These are phyloP conservation scores for Ambrosiella xylebori DNA, from an alignment of 2,329 filamentous ascomycete genomes.

Conservation along the genomic window DNA sequence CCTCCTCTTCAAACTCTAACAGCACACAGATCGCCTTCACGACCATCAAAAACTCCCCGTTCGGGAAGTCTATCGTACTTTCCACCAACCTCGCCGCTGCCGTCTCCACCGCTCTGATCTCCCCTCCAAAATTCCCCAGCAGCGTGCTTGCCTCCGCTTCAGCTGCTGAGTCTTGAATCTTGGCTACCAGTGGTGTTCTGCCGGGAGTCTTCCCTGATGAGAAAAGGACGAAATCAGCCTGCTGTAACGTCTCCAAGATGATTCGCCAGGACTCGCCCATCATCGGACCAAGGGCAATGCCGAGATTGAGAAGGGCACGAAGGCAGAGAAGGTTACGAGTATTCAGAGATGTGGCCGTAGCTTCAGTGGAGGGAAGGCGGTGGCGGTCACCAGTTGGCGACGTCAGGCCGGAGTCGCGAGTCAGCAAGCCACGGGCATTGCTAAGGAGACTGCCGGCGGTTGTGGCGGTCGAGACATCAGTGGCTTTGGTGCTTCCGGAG, in stretches of 20 bases:
- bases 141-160: constrained; percentile 34
- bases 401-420: constrained; percentile 51
- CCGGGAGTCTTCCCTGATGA: constrained; percentile 39
- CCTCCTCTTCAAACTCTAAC: constrained; percentile 27
- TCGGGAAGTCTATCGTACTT: constrained; percentile 80
- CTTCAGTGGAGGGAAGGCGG: constrained; percentile 42
- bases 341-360: constrained; percentile 43
- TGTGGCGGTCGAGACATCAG: constrained; percentile 3
- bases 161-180: constrained; percentile 28
- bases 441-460: constrained; percentile 41
- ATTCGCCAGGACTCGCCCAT: constrained; percentile 77
- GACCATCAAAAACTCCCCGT: constrained; percentile 61
- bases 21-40: constrained; percentile 59
- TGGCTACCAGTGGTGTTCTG: constrained; percentile 28
- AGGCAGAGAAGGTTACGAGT: constrained; percentile 82
- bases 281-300: constrained; percentile 83
- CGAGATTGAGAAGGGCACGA: constrained; percentile 79
- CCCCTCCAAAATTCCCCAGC: constrained; percentile 53
- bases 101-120: constrained; percentile 76
- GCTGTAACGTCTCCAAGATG: constrained; percentile 76
- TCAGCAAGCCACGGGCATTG: constrained; percentile 55
- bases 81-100: constrained; percentile 77
- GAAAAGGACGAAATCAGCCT: constrained; percentile 76
- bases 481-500: constrained; percentile 27
- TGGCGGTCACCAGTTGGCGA: constrained; percentile 40